Evolutionary conservation across 73 alveolate genomes (phyloP), one percentile per base, ranked within the genome.

Genomic region (Paraurostyla sp.): DNA sequence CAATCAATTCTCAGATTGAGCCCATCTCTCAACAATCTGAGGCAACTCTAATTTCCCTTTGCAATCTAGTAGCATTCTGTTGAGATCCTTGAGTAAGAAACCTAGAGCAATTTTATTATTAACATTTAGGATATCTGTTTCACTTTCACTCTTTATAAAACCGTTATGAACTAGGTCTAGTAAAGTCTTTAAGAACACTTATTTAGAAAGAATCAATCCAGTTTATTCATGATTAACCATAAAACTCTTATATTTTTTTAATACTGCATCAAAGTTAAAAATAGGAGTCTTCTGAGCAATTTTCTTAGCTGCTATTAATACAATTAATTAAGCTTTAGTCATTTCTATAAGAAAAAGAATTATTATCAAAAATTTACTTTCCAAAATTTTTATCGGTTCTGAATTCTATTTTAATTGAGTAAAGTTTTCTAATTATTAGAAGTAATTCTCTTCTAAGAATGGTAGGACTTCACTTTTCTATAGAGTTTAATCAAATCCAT

Each of bases 291-390:
- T 2, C 54, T 76, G 38, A 22, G 88, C 86, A 18, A 40, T 86
- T 41, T 88, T 89, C 71, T 22, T 60, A 13, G 91, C 91, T 50
- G 92, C 38, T 9, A 89, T 75, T 25, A 89, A 4, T 7, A 89
- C 94, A 80, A 42, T 63, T 4, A 89, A 49, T 54, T 89, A 65
- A 20, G 63, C 92, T n/a, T 42, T 75, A 20, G 94, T 88, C 91
- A 89, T 60, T 89, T 40, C 90, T 80, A 45, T 80, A 16, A 27
- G 29, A 15, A 52, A 22, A 23, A 27, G 23, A 6, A 50, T 40
- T n/a, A 22, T 48, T 9, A 22, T 40, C 4, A 25, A 62, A 62
- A 2, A 22, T 62, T 80, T 56, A 80, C 85, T 63, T 43, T 65
- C 57, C 4, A 89, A 60, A 29, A 89, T 38, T 38, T 58, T 75